phyloP scores from a whole-genome alignment of 129 eudicot genomes.

The Logfia minima region DNA sequence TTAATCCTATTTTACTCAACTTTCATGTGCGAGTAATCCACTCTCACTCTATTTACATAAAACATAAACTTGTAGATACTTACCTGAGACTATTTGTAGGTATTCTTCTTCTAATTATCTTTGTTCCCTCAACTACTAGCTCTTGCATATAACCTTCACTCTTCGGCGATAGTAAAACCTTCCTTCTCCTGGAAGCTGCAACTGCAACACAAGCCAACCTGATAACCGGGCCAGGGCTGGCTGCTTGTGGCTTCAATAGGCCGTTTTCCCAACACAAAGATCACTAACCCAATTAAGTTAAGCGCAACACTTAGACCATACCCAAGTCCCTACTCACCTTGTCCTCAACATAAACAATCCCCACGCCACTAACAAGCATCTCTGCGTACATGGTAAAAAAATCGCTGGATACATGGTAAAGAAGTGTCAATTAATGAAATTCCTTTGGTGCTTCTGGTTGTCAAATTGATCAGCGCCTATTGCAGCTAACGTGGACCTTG shows the following conservation, averaged over 20 bases:
- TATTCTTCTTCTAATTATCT: conserved; percentile 2
- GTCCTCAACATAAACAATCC: conserved; percentile 42
- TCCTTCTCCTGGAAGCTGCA: conserved; percentile 42
- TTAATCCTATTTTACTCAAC: too few relatives aligned
- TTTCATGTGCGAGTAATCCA: too few relatives aligned
- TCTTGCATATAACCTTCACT: conserved; percentile 36
- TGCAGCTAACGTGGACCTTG: conserved; percentile 44
- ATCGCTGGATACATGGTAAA: conserved; percentile 12
- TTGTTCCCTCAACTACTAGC: neutral
- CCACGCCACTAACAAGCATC: conserved; percentile 29
- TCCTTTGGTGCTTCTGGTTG: conserved; percentile 25
- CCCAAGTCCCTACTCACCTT: conserved; percentile 47
- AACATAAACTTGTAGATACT: neutral
- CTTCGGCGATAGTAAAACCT: conserved; percentile 16
- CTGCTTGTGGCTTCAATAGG: conserved; percentile 32
- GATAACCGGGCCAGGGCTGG: conserved; percentile 31
- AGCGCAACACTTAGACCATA: conserved; percentile 39
- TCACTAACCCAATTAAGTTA: conserved; percentile 32
- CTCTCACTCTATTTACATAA: too few relatives aligned
- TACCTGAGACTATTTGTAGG: conserved; percentile 36
- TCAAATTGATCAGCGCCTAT: conserved; percentile 51
- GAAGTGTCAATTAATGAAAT: conserved; percentile 51
- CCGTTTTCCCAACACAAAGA: conserved; percentile 38
- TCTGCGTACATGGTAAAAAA: neutral
- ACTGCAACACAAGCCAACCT: conserved; percentile 36